Base-by-base conservation (phyloP, 2,329 filamentous ascomycete genomes). In the Ceratocystis smalleyi region DNA sequence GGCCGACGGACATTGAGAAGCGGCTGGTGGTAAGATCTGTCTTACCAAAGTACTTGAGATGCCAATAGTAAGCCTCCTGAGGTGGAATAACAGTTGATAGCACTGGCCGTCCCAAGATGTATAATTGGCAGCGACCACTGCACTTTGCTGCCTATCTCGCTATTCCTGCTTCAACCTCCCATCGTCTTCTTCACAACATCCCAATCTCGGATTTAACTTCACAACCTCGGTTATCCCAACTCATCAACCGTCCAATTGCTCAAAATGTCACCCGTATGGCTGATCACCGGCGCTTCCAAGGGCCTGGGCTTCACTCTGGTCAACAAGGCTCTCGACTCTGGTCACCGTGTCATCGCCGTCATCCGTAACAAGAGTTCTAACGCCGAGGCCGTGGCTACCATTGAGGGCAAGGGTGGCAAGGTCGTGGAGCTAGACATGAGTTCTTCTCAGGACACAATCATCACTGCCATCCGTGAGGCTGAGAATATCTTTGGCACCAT, bases 281-380 rank as follows among this genome's bases (percentile, higher is more conserved):
- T 80, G 69, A 77, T 81, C 67, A 80, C 76, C 7, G 78, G 77
- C n/a, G 74, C 74, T 2, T 77, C 75, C 43, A 74, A 71, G 12
- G 78, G 79, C 61, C 74, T 81, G 66, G 78, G 79, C 45, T 72
- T 76, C 49, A 71, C 73, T 65, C 72, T 81, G 3, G 73, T 74
- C 40, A 73, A 77, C 17, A 72, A 74, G 27, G 75, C 73, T 43
- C 75, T 79, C 61, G 69, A 70, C 0, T 72, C 74, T 5, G 76
- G 78, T 17, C 75, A 81, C 68, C 73, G 70, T 49, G 78, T 81
- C 64, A 75, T 82, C 60, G 78, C 77, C n/a, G 75, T 76, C 8
- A 74, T 76, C 6, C 77, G 78, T 30, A 74, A 72, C 64, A 69
- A 72, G 1, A 67, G 72, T 1, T 71, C 73, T 61, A 69, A 77